Conservation (phyloP, 2,329 filamentous ascomycete genomes). For the Nemania abortiva region DNA sequence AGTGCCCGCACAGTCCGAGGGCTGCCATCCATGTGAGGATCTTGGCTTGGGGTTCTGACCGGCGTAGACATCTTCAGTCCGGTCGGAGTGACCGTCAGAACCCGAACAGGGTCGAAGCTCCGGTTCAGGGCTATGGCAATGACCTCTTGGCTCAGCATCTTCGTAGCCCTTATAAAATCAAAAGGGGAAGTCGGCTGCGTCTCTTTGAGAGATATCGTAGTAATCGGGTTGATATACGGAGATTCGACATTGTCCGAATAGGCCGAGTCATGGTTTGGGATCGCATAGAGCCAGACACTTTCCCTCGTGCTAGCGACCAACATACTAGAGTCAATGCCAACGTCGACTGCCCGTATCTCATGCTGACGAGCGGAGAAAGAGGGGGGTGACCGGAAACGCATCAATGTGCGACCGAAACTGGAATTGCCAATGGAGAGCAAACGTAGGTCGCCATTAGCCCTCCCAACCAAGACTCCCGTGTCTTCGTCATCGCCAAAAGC, state of each 20-base stretch:
- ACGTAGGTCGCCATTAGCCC: constrained; percentile 63
- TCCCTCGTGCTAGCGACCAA: constrained; percentile 54
- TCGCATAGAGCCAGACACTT: constrained; percentile 52
- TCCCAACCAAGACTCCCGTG: constrained; percentile 59
- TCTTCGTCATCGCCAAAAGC: constrained; percentile 35
- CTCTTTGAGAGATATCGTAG: constrained; percentile 43
- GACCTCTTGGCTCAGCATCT: constrained; percentile 60
- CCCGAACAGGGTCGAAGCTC: constrained; percentile 58
- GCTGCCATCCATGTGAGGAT: constrained; percentile 44
- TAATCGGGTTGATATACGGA: constrained; percentile 36
- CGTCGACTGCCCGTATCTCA: constrained; percentile 55
- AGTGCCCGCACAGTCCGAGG: constrained; percentile 60
- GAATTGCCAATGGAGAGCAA: constrained; percentile 57
- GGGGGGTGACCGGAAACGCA: constrained; percentile 41
- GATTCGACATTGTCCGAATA: constrained; percentile 31
- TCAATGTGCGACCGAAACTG: constrained; percentile 49
- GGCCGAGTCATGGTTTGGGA: constrained; percentile 39
- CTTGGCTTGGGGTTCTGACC: constrained; percentile 50
- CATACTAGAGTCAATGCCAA: constrained; percentile 44
- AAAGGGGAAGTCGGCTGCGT: constrained; percentile 40
- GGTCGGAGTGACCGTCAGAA: constrained; percentile 60
- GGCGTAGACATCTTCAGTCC: constrained; percentile 57
- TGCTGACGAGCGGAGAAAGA: constrained; percentile 39
- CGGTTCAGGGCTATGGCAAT: constrained; percentile 61
- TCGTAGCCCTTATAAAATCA: constrained; percentile 53